Base-by-base conservation (phyloP, 306 rosid genomes). In the Biancaea sappan region DNA sequence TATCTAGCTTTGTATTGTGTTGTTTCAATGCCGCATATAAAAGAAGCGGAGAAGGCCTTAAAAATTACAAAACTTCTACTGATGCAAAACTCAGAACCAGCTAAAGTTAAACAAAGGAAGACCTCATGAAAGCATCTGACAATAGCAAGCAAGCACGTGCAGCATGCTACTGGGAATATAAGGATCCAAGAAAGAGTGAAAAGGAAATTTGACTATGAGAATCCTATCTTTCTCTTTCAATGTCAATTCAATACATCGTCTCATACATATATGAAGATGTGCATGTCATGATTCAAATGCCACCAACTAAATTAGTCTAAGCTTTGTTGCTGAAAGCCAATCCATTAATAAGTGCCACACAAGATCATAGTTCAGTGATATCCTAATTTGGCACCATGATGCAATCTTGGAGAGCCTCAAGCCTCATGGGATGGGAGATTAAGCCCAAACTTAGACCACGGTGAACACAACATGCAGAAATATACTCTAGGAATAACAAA, bases 391-490 rank as follows among this genome's bases (percentile, higher is more conserved):
- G 63, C 43, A 63, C 26, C 19, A 40, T 34, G 44, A 54, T 24
- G 21, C 8, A 41, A 43, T 56, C 31, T 62, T 47, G n/a, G 63
- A 78, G 21, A 56, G 13, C 43, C 51, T 19, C 46, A n/a, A 65
- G 69, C 37, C 51, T 19, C 46, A n/a, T 56, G 69, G 40, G 50
- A 28, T 28, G 24, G 40, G 15, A 37, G 64, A 63, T 51, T 26
- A 65, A 28, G 18, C 72, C 65, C 34, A 66, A 73, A 8, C 15
- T 29, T 25, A 37, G 2, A 52, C 12, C 46, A 25, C 54, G 9
- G 60, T 38, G 64, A 72, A 64, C 53, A 72, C 10, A 44, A 56
- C n/a, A 44, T 37, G 65, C 34, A 46, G 28, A 70, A 63, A 74
- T 59, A 29, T 26, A 26, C 22, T 31, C 66, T 16, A 8, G 41